Evolutionary conservation across 176 grass and related monocot species (phyloP), one percentile per base, ranked within the genome.

Genomic region (Calamus simplicifolius): DNA sequence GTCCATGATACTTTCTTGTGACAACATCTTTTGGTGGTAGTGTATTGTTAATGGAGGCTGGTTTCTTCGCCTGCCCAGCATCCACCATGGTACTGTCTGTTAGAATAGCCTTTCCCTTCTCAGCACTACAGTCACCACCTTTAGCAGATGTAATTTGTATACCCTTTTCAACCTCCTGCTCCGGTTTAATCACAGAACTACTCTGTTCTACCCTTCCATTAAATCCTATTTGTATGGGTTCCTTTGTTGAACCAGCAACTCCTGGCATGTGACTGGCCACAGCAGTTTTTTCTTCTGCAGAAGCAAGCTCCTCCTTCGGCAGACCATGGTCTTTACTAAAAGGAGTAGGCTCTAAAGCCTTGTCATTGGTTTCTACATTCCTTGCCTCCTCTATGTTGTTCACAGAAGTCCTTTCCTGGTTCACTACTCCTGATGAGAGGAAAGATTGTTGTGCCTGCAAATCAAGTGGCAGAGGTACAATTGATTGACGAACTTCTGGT

Each of bases 401-500:
- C 59, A 31, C 49, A 59, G 52, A 50, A 76, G 63, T 19, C 19
- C 25, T 75, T 62, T 82, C 84, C 48, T 23, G 66, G 27, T 51
- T 81, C 63, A 6, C 49, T n/a, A 48, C 52, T 67, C 58, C 69
- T 62, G 64, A 43, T 52, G 69, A 66, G 64, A 62, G 69, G 50
- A 69, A 57, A 38, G 67, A 26, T 26, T 76, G 81, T 6, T 80
- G 86, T 4, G 51, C 55, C 72, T 88, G 79, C 71, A 76, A 73
- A 49, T 84, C 79, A 35, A 75, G 51, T 1, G 68, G 71, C 2
- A 59, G 69, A 66, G 80, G 67, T 76, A 81, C 61, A 30, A 93
- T 99, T 29, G 89, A 78, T 71, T 93, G 84, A 79, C 93, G 78
- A 77, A 99, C 88, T 79, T 99, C 94, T 61, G 88, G 66, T 15